phyloP scores from a whole-genome alignment of 176 grass and related monocot species.

The Echinochloa phyllopogon region DNA sequence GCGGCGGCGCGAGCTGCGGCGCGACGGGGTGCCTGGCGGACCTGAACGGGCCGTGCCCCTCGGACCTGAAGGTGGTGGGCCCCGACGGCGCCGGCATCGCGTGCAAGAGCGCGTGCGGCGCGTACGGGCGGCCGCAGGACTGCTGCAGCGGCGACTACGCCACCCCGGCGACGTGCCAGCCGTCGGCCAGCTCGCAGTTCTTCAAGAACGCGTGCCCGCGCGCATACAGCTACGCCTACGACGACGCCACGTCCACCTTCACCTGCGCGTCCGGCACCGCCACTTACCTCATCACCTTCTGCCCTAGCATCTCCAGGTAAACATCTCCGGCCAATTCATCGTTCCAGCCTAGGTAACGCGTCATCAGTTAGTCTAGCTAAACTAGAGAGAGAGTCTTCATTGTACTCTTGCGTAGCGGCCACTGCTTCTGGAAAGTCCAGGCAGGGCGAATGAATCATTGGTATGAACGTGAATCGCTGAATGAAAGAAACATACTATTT shows the following conservation, averaged over 20 bases:
- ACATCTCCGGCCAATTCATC: neutral
- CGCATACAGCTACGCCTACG: constrained; percentile 73
- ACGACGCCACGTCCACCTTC: constrained; percentile 78
- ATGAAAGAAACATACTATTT: neutral
- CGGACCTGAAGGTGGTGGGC: constrained; percentile 52
- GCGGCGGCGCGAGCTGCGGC: constrained; percentile 39
- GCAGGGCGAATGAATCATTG: neutral
- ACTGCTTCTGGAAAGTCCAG: neutral
- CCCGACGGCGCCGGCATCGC: constrained; percentile 47
- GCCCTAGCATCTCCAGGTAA: constrained; percentile 67
- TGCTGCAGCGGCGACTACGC: constrained; percentile 72
- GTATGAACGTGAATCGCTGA: neutral
- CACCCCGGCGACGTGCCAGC: constrained; percentile 56
- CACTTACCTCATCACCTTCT: constrained; percentile 72
- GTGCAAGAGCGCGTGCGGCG: constrained; percentile 81
- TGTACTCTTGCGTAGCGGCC: neutral
- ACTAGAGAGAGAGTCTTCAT: neutral
- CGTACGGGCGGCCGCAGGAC: constrained; percentile 56
- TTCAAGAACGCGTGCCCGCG: constrained; percentile 74
- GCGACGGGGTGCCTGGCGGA: constrained; percentile 75
- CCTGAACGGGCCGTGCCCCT: constrained; percentile 68
- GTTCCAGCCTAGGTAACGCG: neutral
- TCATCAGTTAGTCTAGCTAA: neutral
- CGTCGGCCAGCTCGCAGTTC: constrained; percentile 55
- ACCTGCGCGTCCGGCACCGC: constrained; percentile 59